Evolutionary conservation across 2,329 filamentous ascomycete species (phyloP), one percentile per base, ranked within the genome.

Genomic region (Penicillium sp.): DNA sequence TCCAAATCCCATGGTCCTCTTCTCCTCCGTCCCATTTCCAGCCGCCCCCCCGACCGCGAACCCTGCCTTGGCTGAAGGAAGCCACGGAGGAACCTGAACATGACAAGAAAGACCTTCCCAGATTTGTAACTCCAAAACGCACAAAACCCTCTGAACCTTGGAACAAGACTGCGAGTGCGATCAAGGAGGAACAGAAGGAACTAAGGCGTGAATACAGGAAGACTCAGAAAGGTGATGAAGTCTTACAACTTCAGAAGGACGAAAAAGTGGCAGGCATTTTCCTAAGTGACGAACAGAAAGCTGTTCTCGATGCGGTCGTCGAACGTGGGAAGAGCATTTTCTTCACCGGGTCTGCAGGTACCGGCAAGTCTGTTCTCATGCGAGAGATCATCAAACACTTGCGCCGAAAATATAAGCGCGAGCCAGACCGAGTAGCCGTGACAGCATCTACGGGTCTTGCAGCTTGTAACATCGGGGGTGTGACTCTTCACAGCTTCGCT

Each of bases 311-410:
- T 42, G 78, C 96, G 18, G 93, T 99, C 9, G 82, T 90, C 7
- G 83, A 94, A 21, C 77, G 89, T 58, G 83, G 83, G 53, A 87
- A 91, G 70, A 97, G 93, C 63, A 92, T 96, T 2, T 99, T 99
- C 77, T 99, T 99, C 71, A 99, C 94, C 1, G 94, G 94, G 63
- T 95, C 94, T 53, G 94, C 94, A 52, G 91, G 85, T 79, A 96
- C 94, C 4, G 94, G 94, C 71, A 99, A 99, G 78, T 99, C 94
- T 1, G 93, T 99, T 4, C 75, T 99, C 52, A 90, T 99, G 81
- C 84, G 92, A 58, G 86, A 95, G 59, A 96, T 97, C 55, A 97
- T 99, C 62, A 76, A 82, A 5, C 85, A 88, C 4, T 70, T 99
- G 46, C 88, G 88, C 54, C 84, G 83, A 57, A 96, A 95, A 67